phyloP scores from a whole-genome alignment of 352 stramenopile genomes.

The Plasmopara viticola region DNA sequence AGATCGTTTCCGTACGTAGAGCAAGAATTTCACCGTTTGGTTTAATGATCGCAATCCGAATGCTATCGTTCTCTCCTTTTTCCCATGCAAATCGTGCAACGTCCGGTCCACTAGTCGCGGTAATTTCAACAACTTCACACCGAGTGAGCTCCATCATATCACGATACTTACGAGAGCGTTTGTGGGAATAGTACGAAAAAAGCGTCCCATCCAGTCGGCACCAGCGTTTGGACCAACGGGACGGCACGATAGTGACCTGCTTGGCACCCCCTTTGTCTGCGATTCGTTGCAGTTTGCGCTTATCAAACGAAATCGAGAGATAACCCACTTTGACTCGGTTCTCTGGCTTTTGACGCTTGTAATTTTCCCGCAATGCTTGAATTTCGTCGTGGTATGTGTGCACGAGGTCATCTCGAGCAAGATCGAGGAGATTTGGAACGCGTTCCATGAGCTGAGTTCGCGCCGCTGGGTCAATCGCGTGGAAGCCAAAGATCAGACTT shows the following conservation, averaged over 20 bases:
- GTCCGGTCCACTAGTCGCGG: slow-evolving; percentile 33
- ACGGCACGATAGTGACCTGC: slow-evolving; percentile 47
- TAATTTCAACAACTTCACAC: slow-evolving; percentile 71
- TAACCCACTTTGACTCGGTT: slow-evolving; percentile 80
- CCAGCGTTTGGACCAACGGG: slow-evolving; percentile 80
- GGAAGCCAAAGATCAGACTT: slow-evolving; percentile 70
- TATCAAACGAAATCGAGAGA: slow-evolving; percentile 68
- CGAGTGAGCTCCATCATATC: slow-evolving; percentile 67
- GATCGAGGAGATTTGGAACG: slow-evolving; percentile 57
- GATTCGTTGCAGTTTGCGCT: slow-evolving; percentile 47
- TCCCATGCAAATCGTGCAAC: slow-evolving; percentile 51
- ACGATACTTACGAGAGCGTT: slow-evolving; percentile 60
- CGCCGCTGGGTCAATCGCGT: slow-evolving; percentile 48
- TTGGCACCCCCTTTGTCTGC: slow-evolving; percentile 43
- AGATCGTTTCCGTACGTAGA: slow-evolving; percentile 69
- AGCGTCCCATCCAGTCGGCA: slow-evolving; percentile 69
- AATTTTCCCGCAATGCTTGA: slow-evolving; percentile 73
- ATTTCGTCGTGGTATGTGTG: slow-evolving; percentile 85
- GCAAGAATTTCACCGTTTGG: slow-evolving; percentile 61
- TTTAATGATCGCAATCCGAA: slow-evolving; percentile 69
- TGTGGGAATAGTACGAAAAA: slow-evolving; percentile 81
- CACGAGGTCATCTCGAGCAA: slow-evolving; percentile 69
- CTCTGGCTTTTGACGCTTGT: slow-evolving; percentile 71
- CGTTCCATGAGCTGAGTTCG: slow-evolving; percentile 63
- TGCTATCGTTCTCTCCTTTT: slow-evolving; percentile 42